Evolutionary conservation across 106 monocot species (phyloP).

Genomic region (Apostasia ramifera): DNA sequence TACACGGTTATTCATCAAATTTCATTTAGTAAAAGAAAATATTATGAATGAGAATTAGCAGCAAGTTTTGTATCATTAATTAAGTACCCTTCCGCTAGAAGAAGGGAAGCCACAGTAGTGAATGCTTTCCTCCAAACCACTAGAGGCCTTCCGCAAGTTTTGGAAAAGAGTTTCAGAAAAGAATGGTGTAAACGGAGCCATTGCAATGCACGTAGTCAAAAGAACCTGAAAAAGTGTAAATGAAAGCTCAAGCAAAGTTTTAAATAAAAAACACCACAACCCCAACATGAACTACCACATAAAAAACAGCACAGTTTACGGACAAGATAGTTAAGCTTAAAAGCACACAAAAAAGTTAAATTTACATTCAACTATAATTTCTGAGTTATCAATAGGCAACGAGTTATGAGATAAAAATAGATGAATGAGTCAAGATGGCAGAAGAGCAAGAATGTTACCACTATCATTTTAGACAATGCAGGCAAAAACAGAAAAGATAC

Average conservation of each 20-base stretch:
- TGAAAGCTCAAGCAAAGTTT: not conserved
- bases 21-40: not conserved
- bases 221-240: constrained; percentile 52
- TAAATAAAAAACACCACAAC: too few relatives aligned
- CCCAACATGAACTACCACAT: too few relatives aligned
- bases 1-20: constrained; percentile 7
- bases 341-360: too few relatives aligned
- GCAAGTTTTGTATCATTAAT: not conserved
- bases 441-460: too few relatives aligned
- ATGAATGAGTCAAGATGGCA: too few relatives aligned
- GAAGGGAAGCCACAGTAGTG: constrained; percentile 87
- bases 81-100: constrained; percentile 53
- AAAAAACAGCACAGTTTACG: too few relatives aligned
- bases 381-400: too few relatives aligned
- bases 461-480: too few relatives aligned
- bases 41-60: not conserved
- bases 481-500: too few relatives aligned
- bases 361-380: too few relatives aligned
- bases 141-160: constrained; percentile 67
- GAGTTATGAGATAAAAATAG: too few relatives aligned
- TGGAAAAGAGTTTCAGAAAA: constrained; percentile 94
- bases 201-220: constrained; percentile 79
- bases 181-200: constrained; percentile 99
- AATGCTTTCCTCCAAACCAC: constrained; percentile 70
- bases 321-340: too few relatives aligned